phyloP scores from a whole-genome alignment of 169 alveolate species.

The Plasmodium gonderi region DNA sequence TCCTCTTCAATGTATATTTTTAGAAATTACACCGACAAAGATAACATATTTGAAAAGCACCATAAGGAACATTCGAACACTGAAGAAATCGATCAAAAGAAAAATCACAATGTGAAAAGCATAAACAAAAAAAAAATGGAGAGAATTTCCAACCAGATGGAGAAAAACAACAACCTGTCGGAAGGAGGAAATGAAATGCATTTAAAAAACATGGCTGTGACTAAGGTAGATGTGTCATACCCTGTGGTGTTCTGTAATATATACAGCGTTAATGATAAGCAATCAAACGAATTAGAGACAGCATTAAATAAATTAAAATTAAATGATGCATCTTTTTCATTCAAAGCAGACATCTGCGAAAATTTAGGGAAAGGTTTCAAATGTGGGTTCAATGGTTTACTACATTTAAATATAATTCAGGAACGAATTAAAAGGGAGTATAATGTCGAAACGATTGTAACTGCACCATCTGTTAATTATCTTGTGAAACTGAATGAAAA shows the following conservation, averaged over 20 bases:
- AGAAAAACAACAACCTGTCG: too few species aligned
- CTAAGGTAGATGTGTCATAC: constrained; percentile 80
- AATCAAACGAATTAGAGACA: constrained; percentile 77
- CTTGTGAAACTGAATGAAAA: constrained; percentile 75
- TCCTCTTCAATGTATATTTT: too few species aligned
- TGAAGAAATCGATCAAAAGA: background rate
- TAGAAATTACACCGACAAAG: too few species aligned
- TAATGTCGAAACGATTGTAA: constrained; percentile 88
- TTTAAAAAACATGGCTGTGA: constrained; percentile 37
- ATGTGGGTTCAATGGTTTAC: constrained; percentile 95
- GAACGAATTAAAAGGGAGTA: constrained; percentile 93
- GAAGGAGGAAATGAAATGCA: background rate
- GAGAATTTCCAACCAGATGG: too few species aligned
- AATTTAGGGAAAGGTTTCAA: constrained; percentile 95
- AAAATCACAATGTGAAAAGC: too few species aligned
- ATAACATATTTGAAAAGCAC: too few species aligned
- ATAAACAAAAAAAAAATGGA: too few species aligned
- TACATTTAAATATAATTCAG: constrained; percentile 94
- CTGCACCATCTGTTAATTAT: constrained; percentile 92
- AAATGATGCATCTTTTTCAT: constrained; percentile 92
- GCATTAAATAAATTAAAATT: constrained; percentile 90
- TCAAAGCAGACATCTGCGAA: constrained; percentile 87
- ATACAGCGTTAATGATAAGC: constrained; percentile 89
- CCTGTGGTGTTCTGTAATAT: constrained; percentile 93
- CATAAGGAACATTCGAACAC: too few species aligned